Evolutionary conservation across 1,284 basidiomycete genomes (phyloP), one percentile per base, ranked within the genome.

Genomic region (Tylopilus orsonianus): DNA sequence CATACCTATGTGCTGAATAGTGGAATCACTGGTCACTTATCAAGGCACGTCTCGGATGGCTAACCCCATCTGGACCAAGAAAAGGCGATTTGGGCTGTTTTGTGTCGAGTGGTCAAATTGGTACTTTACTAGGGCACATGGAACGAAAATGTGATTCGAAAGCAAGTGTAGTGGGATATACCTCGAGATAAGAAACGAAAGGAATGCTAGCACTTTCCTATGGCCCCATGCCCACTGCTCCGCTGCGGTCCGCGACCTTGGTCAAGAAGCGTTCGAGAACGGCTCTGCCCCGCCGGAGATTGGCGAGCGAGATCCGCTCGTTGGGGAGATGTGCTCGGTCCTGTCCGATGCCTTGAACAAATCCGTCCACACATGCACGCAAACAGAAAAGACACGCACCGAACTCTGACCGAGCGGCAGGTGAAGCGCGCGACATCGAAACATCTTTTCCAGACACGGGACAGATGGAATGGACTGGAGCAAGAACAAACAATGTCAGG

Each of bases 381-480:
- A 10, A 26, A 26, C 10, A 26, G 26, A 26, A 10, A 26, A 26
- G 26, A 26, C 4, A 71, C 82, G 56, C 58, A 89, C 88, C 27
- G 82, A 81, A 62, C 86, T 88, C 62, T 92, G 88, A 0, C 92
- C 93, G 72, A 96, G 85, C 0, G 93, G 93, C 4, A 96, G 75
- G 66, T 96, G 93, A 13, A 96, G 74, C 0, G 91, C 90, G 46
- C 81, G 85, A 53, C 88, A 90, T 4, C 73, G 71, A 53, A 99
- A 93, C 62, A 88, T 86, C 61, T 95, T 92, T 68, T 98, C 96
- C 3, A 99, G 75, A 68, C 87, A 94, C 0, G 93, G 93, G 1
- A 98, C 83, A 1, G 91, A 92, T 1, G 94, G 94, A 43, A 94
- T 93, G 8, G 88, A 90, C 89, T 90, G 52, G 10, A 29, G 33